Base-by-base conservation (phyloP, 805 yeast species). In the Nakazawaea ernobii region DNA sequence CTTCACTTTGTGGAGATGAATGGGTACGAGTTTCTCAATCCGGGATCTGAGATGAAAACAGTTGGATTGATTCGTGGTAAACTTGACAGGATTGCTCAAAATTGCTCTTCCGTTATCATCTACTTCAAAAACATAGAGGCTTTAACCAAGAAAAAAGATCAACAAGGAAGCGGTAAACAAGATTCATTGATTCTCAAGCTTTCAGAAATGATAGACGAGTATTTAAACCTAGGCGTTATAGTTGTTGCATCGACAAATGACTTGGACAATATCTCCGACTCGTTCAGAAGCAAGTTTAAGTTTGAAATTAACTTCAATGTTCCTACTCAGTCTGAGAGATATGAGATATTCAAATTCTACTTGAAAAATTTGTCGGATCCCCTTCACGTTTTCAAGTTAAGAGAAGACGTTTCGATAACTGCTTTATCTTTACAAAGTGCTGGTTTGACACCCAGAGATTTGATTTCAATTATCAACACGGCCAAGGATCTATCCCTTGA, bases 391-490 rank as follows among this genome's bases (percentile, higher is more conserved):
- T 71, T 58, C 50, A 49, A 52, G 1, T 53, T 68, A 6, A 62
- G 77, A 14, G 65, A 68, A 11, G 83, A 84, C 54, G 77, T 90
- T 4, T 74, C 80, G 2, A 55, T 76, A 6, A 65, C 71, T 1
- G 65, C 78, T 0, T 67, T 94, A 29, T 85, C 97, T 0, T 66
- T 86, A 43, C 96, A 90, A 57, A 86, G 96, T 50, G 98, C 98
- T 2, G 98, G 98, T 17, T 70, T 92, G 46, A 86, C 94, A 0
- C 95, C 97, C 1, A 71, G 85, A 17, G 97, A 94, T 61, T 69
- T 92, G 41, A 67, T 67, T 3, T 79, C 92, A 0, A 87, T 90
- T 49, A 78, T 90, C 5, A 73, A 76, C 15, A 77, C 74, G 45
- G 84, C 96, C 1, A 79, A 80, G 53, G 67, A 71, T 29, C 56